Evolutionary conservation across 441 rosid genomes (phyloP), one percentile per base, ranked within the genome.

Genomic region (Populus hybrid): DNA sequence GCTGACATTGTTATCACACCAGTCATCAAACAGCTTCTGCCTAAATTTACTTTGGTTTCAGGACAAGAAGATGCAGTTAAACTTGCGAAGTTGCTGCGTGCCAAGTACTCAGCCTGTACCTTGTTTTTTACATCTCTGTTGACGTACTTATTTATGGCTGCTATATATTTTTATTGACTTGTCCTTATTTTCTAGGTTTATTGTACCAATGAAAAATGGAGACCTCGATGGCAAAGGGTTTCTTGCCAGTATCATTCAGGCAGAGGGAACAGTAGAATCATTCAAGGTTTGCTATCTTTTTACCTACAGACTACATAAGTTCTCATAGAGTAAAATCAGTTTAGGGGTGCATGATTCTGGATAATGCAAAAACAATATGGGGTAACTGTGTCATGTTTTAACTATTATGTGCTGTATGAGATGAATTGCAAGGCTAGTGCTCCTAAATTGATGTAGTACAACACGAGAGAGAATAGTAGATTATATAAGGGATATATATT

Each of bases 31-130:
- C 99, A 90, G 87, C 95, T 92, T 85, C 97, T 95, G 81, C 98
- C 99, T 45, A 85, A 79, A 7, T 91, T 93, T 78, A 93, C 94
- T 50, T 85, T 95, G 79, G 99, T 95, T 80, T 93, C 93, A 9
- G 99, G 98, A 74, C 99, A 95, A 90, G 97, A 93, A 89, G 97
- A 95, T 74, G 98, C 99, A 4, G 92, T 95, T 70, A 86, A 85
- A 84, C 93, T 94, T 21, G 94, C 99, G 29, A 92, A 89, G 84
- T 73, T 88, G 80, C 85, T 95, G 72, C 64, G 82, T 71, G 99
- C 97, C 86, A 93, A 86, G 96, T 95, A 92, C 71, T 40, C 33
- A 71, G 42, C 53, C 33, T 21, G 78, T 16, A 23, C 26, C 38
- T 36, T 9, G 9, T 33, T 56, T 72, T 24, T 71, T 6, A 9